A percentile compares a stretch with the other conserved stretches of the same genome.
Conservation (phyloP, 2,329 filamentous ascomycete species). For the Pseudofabraea citricarpa region DNA sequence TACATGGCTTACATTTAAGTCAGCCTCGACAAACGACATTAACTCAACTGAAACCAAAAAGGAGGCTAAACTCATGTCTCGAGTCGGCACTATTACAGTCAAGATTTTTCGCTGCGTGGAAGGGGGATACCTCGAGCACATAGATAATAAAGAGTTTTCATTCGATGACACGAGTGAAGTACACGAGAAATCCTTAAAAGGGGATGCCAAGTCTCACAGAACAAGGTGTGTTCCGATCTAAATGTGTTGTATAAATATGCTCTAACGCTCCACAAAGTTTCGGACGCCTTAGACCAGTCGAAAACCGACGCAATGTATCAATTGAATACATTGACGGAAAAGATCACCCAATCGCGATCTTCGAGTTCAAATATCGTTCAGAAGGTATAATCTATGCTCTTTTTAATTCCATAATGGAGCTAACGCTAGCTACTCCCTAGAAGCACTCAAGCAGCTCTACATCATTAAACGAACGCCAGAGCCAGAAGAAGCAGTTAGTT, state of each 20-base stretch:
- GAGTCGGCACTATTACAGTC: background rate
- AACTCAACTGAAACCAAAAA: background rate
- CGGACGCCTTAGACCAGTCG: background rate
- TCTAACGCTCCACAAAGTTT: background rate
- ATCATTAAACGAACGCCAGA: conserved; percentile 14
- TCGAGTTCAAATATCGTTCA: conserved; percentile 23
- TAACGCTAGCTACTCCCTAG: conserved; percentile 5
- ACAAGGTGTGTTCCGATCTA: conserved; percentile 13
- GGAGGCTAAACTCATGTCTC: background rate
- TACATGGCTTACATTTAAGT: background rate
- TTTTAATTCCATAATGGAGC: background rate
- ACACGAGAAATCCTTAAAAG: conserved; percentile 16
- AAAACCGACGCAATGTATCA: background rate
- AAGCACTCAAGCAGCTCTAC: conserved; percentile 15
- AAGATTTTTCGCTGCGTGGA: background rate
- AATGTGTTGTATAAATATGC: background rate
- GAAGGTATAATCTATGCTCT: conserved; percentile 6
- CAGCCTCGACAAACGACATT: background rate
- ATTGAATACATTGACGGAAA: conserved; percentile 12
- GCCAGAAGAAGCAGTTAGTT: conserved; percentile 11
- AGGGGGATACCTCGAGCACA: background rate
- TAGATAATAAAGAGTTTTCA: background rate
- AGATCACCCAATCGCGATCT: conserved; percentile 10
- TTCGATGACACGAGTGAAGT: background rate
- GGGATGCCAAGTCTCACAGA: conserved; percentile 13